phyloP scores from a whole-genome alignment of 495 filamentous ascomycete species.

The Chaetomium cochliodes region DNA sequence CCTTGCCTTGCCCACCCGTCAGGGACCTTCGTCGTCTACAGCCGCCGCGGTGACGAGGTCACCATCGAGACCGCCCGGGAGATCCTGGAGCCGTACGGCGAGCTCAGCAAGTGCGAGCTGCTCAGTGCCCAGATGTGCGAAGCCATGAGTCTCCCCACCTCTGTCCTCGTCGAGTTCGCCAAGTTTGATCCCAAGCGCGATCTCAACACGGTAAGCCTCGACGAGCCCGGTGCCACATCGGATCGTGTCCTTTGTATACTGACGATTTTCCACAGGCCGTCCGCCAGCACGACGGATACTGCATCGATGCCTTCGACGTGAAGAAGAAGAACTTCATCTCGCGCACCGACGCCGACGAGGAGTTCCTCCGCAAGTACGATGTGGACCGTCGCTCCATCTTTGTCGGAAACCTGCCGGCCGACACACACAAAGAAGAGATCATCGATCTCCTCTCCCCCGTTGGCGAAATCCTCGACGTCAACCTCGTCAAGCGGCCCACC shows the following conservation, averaged over 20 bases:
- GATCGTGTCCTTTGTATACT: conserved; percentile 20
- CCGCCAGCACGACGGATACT: conserved; percentile 30
- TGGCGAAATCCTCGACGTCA: conserved; percentile 44
- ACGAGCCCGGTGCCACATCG: neutral
- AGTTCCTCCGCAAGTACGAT: conserved; percentile 44
- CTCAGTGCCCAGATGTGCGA: conserved; percentile 30
- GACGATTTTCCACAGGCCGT: conserved; percentile 29
- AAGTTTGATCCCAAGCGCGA: conserved; percentile 45
- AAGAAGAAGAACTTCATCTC: conserved; percentile 28
- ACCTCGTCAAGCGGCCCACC: conserved; percentile 37
- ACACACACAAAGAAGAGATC: conserved; percentile 41
- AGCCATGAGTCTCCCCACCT: conserved; percentile 39
- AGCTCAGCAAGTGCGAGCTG: conserved; percentile 35
- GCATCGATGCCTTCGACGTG: conserved; percentile 39
- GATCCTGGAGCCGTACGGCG: conserved; percentile 45
- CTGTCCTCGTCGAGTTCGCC: conserved; percentile 53
- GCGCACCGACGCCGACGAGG: conserved; percentile 32
- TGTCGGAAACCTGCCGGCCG: conserved; percentile 49
- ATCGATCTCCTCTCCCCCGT: conserved; percentile 38
- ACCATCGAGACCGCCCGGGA: conserved; percentile 44
- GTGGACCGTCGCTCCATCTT: conserved; percentile 53
- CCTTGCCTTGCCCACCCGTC: neutral
- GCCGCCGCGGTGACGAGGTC: conserved; percentile 39
- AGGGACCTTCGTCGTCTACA: conserved; percentile 55
- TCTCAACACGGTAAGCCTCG: conserved; percentile 40